These are phyloP conservation scores for Tetradesmus obliquus DNA, from an alignment of 139 green algal species.

Conservation along the genomic window DNA sequence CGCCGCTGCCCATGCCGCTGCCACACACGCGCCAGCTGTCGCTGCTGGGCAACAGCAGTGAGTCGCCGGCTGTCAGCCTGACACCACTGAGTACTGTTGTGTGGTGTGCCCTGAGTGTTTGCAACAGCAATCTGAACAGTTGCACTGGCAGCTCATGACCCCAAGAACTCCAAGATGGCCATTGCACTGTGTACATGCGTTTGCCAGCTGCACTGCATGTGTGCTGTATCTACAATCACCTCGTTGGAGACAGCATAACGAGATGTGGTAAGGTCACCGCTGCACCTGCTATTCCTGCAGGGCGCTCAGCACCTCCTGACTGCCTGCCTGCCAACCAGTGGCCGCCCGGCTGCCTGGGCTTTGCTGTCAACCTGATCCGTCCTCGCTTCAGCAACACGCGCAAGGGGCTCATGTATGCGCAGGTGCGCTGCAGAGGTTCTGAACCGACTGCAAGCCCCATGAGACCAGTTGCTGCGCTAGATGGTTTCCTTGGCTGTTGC, in stretches of 20 bases:
- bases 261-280: not conserved
- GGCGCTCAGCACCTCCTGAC: not conserved
- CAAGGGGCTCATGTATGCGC: constrained; percentile 55
- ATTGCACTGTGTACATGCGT: not conserved
- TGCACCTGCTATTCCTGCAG: not conserved
- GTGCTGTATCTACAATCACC: not conserved
- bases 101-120: not conserved
- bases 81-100: no score
- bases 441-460: not conserved
- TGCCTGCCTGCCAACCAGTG: constrained; percentile 55
- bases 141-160: not conserved
- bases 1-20: constrained; percentile 65
- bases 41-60: constrained; percentile 23
- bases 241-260: not conserved
- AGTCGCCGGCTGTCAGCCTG: not conserved
- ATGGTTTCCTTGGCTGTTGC: not conserved
- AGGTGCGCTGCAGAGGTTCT: constrained; percentile 48
- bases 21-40: constrained; percentile 68
- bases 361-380: constrained; percentile 77
- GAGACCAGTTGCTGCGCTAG: not conserved
- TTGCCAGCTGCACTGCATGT: not conserved
- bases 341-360: constrained; percentile 78
- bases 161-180: not conserved
- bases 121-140: not conserved
- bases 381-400: constrained; percentile 59